Evolutionary conservation across 148 eudicot species (phyloP), one percentile per base, ranked within the genome.

Genomic region (Tetragonia tetragonoides): DNA sequence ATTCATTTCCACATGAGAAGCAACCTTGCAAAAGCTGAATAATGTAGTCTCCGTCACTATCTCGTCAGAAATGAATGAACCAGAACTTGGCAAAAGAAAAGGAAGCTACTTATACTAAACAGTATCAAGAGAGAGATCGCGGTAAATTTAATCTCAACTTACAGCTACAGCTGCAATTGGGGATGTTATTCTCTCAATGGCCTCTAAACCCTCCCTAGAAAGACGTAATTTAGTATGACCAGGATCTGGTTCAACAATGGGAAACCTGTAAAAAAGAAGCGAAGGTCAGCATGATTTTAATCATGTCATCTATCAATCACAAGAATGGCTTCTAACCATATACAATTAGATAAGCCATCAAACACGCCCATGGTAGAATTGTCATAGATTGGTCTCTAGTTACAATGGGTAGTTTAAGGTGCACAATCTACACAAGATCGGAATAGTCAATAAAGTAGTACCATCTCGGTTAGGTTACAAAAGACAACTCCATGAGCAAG

Each of bases 91-190:
- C 34, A n/a, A 72, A 51, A 72, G 18, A 72, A 41, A 42, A 24
- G 21, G 23, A 14, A 12, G 59, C 42, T 72, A 23, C n/a, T 38
- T 51, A 3, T 61, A 71, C 24, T 37, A 60, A 65, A 18, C 9
- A 60, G 8, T 39, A 28, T 21, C 5, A 66, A 77, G 63, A 38
- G 7, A 64, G 18, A 67, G 53, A 42, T 17, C 4, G 4, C 24
- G 49, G 11, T 0, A 71, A 59, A 20, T n/a, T 21, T 34, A 47
- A 56, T 8, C 59, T 41, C 53, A 76, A 72, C 97, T 91, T 90
- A 95, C 99, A 84, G 97, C 94, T 80, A 95, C 96, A 80, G 99
- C 99, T 51, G 99, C 86, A 76, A 95, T 87, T 12, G 99, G 97
- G 20, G 85, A 81, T 40, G 81, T 87, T 77, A 95, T 93, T 84